Conservation (phyloP, 495 filamentous ascomycete species). For the Xanthoparmelia taractica region DNA sequence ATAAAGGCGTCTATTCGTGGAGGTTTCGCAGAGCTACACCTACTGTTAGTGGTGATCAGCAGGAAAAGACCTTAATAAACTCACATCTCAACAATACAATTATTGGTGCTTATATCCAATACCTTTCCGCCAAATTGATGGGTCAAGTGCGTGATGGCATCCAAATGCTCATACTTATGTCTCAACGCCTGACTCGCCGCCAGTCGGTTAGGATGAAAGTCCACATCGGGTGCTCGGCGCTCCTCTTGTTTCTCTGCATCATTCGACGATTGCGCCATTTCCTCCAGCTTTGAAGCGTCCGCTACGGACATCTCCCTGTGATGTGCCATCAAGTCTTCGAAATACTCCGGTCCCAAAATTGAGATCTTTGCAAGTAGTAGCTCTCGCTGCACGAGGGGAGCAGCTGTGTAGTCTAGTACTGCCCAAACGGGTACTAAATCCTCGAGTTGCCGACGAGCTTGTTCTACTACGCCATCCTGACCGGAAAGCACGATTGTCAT, state of each 20-base stretch:
- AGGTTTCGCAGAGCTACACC: constrained; percentile 76
- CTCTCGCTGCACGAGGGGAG: constrained; percentile 93
- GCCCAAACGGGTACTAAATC: constrained; percentile 98
- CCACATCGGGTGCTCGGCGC: constrained; percentile 34
- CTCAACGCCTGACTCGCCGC: constrained; percentile 78
- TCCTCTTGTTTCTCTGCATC: constrained; percentile 28
- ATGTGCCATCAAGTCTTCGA: constrained; percentile 90
- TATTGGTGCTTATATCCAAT: constrained; percentile 93
- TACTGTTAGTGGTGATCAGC: neutral
- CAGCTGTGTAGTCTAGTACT: constrained; percentile 87
- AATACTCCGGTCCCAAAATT: constrained; percentile 93
- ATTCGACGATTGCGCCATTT: constrained; percentile 29
- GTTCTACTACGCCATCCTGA: constrained; percentile 95
- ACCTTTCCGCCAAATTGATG: constrained; percentile 98
- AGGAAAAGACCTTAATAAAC: constrained; percentile 30
- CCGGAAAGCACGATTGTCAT: constrained; percentile 98
- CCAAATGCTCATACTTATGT: constrained; percentile 94
- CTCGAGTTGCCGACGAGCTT: constrained; percentile 89
- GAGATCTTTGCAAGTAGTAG: constrained; percentile 94
- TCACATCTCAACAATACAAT: constrained; percentile 96
- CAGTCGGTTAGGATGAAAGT: constrained; percentile 83
- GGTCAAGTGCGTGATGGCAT: constrained; percentile 86
- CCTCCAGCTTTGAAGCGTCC: constrained; percentile 33
- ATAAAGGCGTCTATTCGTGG: constrained; percentile 92
- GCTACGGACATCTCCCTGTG: constrained; percentile 66